A percentile compares a stretch with the other conserved stretches of the same genome.
Conservation (phyloP, 306 rosid genomes). For the Ziziphus jujuba region DNA sequence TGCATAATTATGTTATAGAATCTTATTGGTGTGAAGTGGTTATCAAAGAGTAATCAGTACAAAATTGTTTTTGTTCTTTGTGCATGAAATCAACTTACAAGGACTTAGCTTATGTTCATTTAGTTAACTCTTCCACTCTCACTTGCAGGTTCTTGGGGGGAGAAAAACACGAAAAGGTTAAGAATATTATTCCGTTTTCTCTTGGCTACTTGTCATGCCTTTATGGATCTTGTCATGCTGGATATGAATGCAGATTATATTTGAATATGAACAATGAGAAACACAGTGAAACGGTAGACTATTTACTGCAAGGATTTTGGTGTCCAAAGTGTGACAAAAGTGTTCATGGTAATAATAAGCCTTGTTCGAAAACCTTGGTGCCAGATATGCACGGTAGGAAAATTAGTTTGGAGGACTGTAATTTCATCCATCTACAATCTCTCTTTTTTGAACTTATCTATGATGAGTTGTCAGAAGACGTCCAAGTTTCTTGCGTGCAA, state of each 20-base stretch:
- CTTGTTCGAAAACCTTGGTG: conserved; percentile 36
- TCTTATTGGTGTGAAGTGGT: background rate
- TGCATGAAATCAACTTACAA: background rate
- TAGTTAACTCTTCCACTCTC: conserved; percentile 28
- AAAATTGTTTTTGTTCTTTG: background rate
- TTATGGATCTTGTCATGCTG: conserved; percentile 59
- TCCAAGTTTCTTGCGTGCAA: conserved; percentile 78
- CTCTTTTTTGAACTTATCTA: conserved; percentile 71
- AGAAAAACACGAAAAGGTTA: conserved; percentile 55
- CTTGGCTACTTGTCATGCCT: conserved; percentile 91
- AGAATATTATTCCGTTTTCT: conserved; percentile 58
- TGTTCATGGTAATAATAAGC: conserved; percentile 28
- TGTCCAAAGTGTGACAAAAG: conserved; percentile 81
- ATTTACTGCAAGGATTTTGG: conserved; percentile 72
- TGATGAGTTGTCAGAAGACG: conserved; percentile 78
- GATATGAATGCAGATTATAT: conserved; percentile 54
- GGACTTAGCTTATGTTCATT: conserved; percentile 14
- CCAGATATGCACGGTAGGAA: conserved; percentile 36
- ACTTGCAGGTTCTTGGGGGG: conserved; percentile 52
- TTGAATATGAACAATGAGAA: conserved; percentile 41
- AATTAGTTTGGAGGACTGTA: conserved; percentile 48
- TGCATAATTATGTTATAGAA: background rate
- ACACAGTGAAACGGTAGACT: conserved; percentile 48
- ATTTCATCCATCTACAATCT: conserved; percentile 50
- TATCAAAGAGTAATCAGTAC: background rate